These are phyloP conservation scores for Fusarium pseudograminearum DNA, from an alignment of 2,329 filamentous ascomycete genomes.

Conservation along the genomic window DNA sequence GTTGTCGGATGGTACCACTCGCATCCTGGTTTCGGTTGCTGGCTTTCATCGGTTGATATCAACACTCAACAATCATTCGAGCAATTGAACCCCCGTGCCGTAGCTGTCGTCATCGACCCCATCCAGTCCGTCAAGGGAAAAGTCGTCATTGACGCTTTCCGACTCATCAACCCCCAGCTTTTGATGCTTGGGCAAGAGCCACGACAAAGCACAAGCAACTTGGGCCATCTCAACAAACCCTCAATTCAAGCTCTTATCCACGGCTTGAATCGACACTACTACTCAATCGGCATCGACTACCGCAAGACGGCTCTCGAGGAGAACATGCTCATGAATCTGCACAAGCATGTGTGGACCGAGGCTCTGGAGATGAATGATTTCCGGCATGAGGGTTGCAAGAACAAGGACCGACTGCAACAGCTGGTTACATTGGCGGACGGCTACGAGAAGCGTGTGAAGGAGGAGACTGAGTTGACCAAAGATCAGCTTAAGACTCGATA, in stretches of 20 bases:
- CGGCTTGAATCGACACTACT: conserved; percentile 98
- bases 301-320: conserved; percentile 97
- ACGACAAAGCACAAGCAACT: conserved; percentile 95
- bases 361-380: conserved; percentile 98
- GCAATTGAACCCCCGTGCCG: conserved; percentile 94
- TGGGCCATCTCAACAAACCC: conserved; percentile 98
- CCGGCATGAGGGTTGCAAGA: conserved; percentile 82
- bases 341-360: conserved; percentile 99
- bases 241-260: conserved; percentile 99
- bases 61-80: conserved; percentile 99
- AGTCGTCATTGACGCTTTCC: conserved; percentile 99
- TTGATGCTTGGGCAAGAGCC: conserved; percentile 98
- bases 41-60: conserved; percentile 98
- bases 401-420: conserved; percentile 88
- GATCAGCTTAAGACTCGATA: conserved; percentile 99
- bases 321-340: conserved; percentile 99
- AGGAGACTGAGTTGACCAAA: conserved; percentile 96
- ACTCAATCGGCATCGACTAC: conserved; percentile 98
- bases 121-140: conserved; percentile 99
- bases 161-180: conserved; percentile 96
- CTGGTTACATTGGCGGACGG: conserved; percentile 92
- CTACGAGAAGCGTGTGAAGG: conserved; percentile 98
- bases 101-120: conserved; percentile 97
- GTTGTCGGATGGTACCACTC: conserved; percentile 99
- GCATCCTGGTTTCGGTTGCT: conserved; percentile 98